A percentile compares a stretch with the other conserved stretches of the same genome.
These are phyloP conservation scores for Apostasia ramifera DNA, from an alignment of 106 monocot species.

Conservation along the genomic window DNA sequence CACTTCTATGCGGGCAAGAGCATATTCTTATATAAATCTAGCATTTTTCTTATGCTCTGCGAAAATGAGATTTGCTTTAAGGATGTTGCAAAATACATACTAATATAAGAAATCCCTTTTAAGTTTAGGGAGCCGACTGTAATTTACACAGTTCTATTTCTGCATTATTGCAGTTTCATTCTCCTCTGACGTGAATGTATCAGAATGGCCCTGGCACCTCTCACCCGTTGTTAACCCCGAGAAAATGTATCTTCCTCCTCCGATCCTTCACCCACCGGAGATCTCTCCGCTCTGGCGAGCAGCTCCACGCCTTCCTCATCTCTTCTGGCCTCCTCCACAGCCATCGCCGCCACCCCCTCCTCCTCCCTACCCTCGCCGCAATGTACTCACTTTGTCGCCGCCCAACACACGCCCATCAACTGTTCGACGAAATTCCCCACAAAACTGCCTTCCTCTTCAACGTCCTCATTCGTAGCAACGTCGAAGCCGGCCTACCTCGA, in stretches of 20 bases:
- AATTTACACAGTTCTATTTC: neutral
- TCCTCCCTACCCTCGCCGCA: slow-evolving; percentile 30
- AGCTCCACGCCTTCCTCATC: slow-evolving; percentile 57
- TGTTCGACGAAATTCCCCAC: slow-evolving; percentile 40
- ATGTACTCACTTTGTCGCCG: slow-evolving; percentile 35
- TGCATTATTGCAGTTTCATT: neutral
- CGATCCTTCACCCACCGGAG: slow-evolving; percentile 25
- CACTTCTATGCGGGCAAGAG: too few species aligned
- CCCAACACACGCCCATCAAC: slow-evolving; percentile 18
- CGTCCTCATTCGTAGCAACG: slow-evolving; percentile 44
- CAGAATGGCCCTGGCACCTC: slow-evolving; percentile 13
- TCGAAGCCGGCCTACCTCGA: slow-evolving; percentile 7
- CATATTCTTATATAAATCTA: too few species aligned
- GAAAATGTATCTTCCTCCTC: slow-evolving; percentile 24
- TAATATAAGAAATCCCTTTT: too few species aligned
- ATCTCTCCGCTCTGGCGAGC: slow-evolving; percentile 17
- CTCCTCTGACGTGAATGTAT: slow-evolving; percentile 3
- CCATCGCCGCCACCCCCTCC: neutral
- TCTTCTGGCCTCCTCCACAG: slow-evolving; percentile 33
- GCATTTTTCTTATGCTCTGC: too few species aligned
- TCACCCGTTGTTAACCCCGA: slow-evolving; percentile 8
- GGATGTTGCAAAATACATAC: too few species aligned
- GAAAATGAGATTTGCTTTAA: too few species aligned
- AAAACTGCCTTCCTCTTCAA: slow-evolving; percentile 36
- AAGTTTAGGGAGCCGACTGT: too few species aligned